These are phyloP conservation scores for Pichia sp. DNA, from an alignment of 1,139 yeast genomes.

Conservation along the genomic window DNA sequence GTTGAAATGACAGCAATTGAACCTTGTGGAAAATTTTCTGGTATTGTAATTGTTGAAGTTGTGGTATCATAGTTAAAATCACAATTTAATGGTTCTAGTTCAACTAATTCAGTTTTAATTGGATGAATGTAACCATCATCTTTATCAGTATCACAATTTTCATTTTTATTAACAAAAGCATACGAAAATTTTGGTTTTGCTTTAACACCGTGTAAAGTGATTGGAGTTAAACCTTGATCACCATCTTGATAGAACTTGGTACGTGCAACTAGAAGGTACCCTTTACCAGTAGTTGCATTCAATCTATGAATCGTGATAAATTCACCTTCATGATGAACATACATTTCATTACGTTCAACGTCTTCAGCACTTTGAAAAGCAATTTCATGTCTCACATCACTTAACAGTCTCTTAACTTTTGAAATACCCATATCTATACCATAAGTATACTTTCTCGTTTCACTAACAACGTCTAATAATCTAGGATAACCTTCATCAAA, in stretches of 20 bases:
- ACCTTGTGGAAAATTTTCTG: constrained; percentile 72
- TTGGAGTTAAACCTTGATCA: constrained; percentile 53
- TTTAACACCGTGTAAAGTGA: constrained; percentile 57
- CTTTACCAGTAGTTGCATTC: constrained; percentile 77
- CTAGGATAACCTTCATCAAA: constrained; percentile 88
- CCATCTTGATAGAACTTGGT: constrained; percentile 56
- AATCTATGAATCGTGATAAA: constrained; percentile 85
- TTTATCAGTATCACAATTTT: constrained; percentile 30
- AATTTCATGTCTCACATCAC: constrained; percentile 51
- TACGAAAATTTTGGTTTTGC: constrained; percentile 59
- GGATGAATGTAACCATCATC: constrained; percentile 38
- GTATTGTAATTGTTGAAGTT: constrained; percentile 49
- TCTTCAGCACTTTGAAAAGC: constrained; percentile 61
- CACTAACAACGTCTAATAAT: constrained; percentile 75
- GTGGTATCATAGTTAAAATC: constrained; percentile 35
- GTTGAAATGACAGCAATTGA: constrained; percentile 83
- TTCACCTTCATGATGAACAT: constrained; percentile 90
- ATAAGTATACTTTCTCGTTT: constrained; percentile 57
- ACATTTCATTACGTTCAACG: constrained; percentile 78
- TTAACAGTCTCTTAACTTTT: constrained; percentile 54
- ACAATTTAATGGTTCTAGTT: constrained; percentile 46
- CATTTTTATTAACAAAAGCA: constrained; percentile 46
- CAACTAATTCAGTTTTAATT: constrained; percentile 57
- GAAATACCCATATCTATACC: constrained; percentile 81
- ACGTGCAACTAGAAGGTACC: constrained; percentile 85